phyloP scores from a whole-genome alignment of 495 filamentous ascomycete species.

The Umbilicaria muhlenbergii region DNA sequence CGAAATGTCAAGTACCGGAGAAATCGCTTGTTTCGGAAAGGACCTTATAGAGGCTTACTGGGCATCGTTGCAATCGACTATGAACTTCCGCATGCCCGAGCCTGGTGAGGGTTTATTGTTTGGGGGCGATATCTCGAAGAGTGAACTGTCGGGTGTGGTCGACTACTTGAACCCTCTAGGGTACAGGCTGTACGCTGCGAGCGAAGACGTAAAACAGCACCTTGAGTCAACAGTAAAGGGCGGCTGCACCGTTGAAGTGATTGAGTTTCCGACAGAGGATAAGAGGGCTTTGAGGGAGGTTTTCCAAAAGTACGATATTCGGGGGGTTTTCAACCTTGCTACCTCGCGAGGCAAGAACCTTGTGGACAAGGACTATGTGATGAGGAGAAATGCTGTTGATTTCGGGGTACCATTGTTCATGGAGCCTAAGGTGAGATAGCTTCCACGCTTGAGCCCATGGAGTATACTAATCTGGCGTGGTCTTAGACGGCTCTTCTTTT shows the following conservation, averaged over 20 bases:
- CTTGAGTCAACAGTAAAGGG: constrained; percentile 53
- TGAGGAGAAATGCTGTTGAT: constrained; percentile 95
- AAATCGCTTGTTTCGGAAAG: constrained; percentile 97
- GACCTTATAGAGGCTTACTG: constrained; percentile 94
- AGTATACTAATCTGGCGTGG: background rate
- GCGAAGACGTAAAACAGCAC: constrained; percentile 61
- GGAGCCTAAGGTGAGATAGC: constrained; percentile 80
- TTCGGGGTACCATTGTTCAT: constrained; percentile 97
- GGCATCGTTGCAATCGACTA: constrained; percentile 87
- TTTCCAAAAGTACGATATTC: constrained; percentile 93
- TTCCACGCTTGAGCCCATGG: background rate
- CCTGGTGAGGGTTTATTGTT: constrained; percentile 89
- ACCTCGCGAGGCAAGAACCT: constrained; percentile 67
- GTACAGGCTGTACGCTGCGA: constrained; percentile 87
- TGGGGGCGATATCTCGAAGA: constrained; percentile 59
- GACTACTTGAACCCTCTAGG: constrained; percentile 74
- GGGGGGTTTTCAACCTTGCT: constrained; percentile 90
- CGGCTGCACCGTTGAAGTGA: constrained; percentile 59
- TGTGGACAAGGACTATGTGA: constrained; percentile 91
- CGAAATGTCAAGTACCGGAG: constrained; percentile 93
- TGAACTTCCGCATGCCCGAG: constrained; percentile 96
- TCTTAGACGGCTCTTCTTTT: constrained; percentile 83
- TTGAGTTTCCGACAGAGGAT: constrained; percentile 93
- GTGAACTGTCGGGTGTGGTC: constrained; percentile 58
- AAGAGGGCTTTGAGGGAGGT: constrained; percentile 90